Evolutionary conservation across 148 eudicot genomes (phyloP).

Genomic region (Bassia scoparia): DNA sequence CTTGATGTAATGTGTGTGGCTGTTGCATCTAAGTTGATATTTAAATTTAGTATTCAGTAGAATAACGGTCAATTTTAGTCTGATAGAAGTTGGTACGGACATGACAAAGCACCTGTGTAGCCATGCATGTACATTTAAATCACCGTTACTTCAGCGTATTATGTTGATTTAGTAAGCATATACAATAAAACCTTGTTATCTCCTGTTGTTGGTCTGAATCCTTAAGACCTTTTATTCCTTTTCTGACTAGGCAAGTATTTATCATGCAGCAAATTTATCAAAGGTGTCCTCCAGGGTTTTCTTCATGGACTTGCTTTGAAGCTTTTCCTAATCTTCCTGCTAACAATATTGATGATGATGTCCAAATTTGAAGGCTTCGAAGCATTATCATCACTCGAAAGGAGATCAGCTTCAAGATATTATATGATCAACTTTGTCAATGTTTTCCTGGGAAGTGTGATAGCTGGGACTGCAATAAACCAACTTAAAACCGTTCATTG

Average conservation of each 20-base stretch:
- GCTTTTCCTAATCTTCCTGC: conserved; percentile 85
- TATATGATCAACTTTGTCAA: conserved; percentile 85
- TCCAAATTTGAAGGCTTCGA: conserved; percentile 86
- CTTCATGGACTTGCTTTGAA: conserved; percentile 91
- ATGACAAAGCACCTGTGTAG: not conserved
- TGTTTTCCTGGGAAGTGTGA: conserved; percentile 82
- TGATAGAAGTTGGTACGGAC: not conserved
- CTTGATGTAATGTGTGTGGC: not conserved
- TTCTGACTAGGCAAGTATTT: conserved; percentile 10
- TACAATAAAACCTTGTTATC: not conserved
- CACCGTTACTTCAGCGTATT: not conserved
- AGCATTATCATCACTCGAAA: conserved; percentile 65
- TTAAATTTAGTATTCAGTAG: not conserved
- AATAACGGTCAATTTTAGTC: not conserved
- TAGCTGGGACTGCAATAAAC: conserved; percentile 73
- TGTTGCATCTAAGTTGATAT: not conserved
- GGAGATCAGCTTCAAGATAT: conserved; percentile 88
- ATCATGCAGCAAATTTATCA: conserved; percentile 65
- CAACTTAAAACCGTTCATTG: conserved; percentile 57
- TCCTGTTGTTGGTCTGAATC: not conserved
- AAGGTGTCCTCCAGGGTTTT: conserved; percentile 73
- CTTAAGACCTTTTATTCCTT: not conserved
- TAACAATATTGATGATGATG: conserved; percentile 83
- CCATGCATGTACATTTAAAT: not conserved
- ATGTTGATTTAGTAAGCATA: not conserved